Conservation (phyloP, 2,329 filamentous ascomycete species). For the Sordariomycetes sp. region DNA sequence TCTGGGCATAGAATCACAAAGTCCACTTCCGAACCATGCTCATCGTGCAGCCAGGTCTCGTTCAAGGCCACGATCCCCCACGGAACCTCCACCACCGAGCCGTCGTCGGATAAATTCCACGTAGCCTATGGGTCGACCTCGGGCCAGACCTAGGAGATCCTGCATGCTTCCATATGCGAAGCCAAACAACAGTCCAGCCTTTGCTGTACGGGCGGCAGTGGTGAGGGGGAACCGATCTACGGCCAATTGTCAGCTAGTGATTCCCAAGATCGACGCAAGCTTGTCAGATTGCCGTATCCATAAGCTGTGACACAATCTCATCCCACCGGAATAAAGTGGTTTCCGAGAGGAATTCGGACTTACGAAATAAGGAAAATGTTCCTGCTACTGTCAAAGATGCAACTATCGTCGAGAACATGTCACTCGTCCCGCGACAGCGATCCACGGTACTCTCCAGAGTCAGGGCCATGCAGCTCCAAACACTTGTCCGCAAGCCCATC, state of each 20-base stretch:
- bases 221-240: conserved; percentile 71
- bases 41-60: too few relatives aligned
- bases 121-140: conserved; percentile 67
- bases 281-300: background rate
- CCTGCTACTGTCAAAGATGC: conserved; percentile 81
- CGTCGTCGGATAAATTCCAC: conserved; percentile 53
- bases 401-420: conserved; percentile 72
- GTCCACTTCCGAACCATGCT: too few relatives aligned
- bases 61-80: too few relatives aligned
- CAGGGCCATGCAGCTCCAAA: conserved; percentile 71
- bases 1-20: too few relatives aligned
- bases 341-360: conserved; percentile 21
- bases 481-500: conserved; percentile 61
- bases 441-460: conserved; percentile 81
- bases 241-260: background rate
- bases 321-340: background rate
- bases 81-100: background rate
- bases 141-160: conserved; percentile 60
- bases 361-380: conserved; percentile 79
- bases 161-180: conserved; percentile 73
- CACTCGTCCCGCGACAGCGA: conserved; percentile 56
- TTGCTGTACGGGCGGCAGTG: conserved; percentile 69
- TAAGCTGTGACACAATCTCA: background rate
- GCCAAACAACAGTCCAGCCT: conserved; percentile 70
- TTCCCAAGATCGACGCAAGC: background rate